These are phyloP conservation scores for Gomphus sp. DNA, from an alignment of 1,284 basidiomycete genomes.

Conservation along the genomic window DNA sequence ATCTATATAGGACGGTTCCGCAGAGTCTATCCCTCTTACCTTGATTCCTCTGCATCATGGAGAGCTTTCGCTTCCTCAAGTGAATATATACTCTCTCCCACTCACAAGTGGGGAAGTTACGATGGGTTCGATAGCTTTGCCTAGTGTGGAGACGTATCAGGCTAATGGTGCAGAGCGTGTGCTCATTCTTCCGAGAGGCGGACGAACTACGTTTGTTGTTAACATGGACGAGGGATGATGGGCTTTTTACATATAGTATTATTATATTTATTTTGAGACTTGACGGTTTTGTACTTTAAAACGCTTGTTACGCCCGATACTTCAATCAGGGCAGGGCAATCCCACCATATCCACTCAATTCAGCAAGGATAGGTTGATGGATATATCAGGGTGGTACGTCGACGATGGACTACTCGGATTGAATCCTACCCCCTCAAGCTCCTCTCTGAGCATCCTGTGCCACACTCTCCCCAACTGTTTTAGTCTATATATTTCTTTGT, in stretches of 20 bases:
- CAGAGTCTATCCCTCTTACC: slow-evolving; percentile 50
- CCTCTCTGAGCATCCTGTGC: too few species aligned
- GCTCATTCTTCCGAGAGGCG: slow-evolving; percentile 65
- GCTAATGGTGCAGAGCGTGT: slow-evolving; percentile 67
- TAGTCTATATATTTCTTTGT: too few species aligned
- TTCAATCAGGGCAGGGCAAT: too few species aligned
- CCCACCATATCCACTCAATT: too few species aligned
- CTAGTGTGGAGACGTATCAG: slow-evolving; percentile 66
- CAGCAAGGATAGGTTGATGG: too few species aligned
- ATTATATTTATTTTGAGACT: background rate
- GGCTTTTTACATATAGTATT: background rate
- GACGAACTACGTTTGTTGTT: slow-evolving; percentile 70
- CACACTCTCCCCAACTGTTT: too few species aligned
- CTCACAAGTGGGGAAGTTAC: slow-evolving; percentile 26
- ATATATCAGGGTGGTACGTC: too few species aligned
- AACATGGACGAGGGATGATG: slow-evolving; percentile 40
- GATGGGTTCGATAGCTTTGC: slow-evolving; percentile 49
- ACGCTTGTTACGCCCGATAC: background rate
- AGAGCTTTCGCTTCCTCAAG: slow-evolving; percentile 58
- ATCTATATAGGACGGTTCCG: slow-evolving; percentile 47
- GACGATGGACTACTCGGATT: too few species aligned
- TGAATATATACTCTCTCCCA: slow-evolving; percentile 53
- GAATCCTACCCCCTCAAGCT: too few species aligned
- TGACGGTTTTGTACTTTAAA: too few species aligned
- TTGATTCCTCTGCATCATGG: slow-evolving; percentile 75